Conservation (phyloP, 179 eudicot species). For the Camellia oleifera region DNA sequence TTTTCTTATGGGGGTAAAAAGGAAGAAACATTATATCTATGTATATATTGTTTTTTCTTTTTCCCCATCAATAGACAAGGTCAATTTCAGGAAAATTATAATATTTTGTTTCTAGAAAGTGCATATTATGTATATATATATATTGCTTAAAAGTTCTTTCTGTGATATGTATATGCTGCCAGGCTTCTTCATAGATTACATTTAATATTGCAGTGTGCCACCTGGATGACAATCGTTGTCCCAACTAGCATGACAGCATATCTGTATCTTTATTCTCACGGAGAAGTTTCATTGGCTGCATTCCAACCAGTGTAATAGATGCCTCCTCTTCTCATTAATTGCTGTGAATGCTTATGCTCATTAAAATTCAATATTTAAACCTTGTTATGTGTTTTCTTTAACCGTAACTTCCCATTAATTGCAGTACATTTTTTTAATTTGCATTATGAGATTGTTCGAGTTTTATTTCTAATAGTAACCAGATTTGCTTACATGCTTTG, state of each 20-base stretch:
- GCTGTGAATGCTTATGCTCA: conserved; percentile 4
- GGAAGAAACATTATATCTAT: not conserved
- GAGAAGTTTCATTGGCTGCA: conserved; percentile 93
- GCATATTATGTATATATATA: not conserved
- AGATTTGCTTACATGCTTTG: not conserved
- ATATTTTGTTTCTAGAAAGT: not conserved
- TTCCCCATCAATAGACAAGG: not conserved
- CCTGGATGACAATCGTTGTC: conserved; percentile 94
- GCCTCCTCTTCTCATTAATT: conserved; percentile 40
- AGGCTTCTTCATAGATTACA: conserved; percentile 1
- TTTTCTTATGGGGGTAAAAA: not conserved
- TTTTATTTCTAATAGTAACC: not conserved
- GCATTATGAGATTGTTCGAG: not conserved
- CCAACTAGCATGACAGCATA: conserved; percentile 97
- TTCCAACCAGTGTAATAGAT: conserved; percentile 99
- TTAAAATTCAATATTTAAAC: not conserved
- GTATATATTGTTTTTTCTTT: not conserved
- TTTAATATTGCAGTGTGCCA: conserved; percentile 74
- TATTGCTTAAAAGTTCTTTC: not conserved
- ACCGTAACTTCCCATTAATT: too few relatives aligned
- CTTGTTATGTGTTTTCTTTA: not conserved
- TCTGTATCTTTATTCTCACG: conserved; percentile 92
- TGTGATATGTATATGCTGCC: not conserved
- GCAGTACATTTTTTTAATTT: not conserved
- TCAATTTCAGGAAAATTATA: not conserved